Percentiles rank a stretch among this genome's conserved stretches.
phyloP scores from a whole-genome alignment of 139 green algal species.

The Ettlia oleoabundans region DNA sequence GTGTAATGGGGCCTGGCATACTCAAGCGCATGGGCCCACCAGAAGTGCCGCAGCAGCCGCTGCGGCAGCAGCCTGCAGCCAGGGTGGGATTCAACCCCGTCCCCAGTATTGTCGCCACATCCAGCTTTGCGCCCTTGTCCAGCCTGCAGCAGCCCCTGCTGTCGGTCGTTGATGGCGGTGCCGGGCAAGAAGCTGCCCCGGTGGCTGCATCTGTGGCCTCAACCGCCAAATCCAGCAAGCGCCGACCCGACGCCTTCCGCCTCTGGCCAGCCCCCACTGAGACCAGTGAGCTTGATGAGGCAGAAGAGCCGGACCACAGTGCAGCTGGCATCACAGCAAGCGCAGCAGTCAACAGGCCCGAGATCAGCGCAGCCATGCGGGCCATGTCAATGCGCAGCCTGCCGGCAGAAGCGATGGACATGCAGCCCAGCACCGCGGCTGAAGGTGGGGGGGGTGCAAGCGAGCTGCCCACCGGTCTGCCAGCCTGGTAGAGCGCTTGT shows the following conservation, averaged over 20 bases:
- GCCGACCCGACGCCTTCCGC: conserved; percentile 15
- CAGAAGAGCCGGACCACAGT: not conserved
- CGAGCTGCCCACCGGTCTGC: not conserved
- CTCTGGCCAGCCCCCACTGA: not conserved
- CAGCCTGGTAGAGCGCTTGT: not conserved
- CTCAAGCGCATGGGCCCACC: conserved; percentile 2
- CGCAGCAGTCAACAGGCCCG: not conserved
- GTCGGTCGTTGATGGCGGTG: not conserved
- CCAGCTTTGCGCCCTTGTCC: not conserved
- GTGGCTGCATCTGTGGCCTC: not conserved
- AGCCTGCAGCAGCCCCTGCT: not conserved
- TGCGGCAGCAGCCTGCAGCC: not conserved
- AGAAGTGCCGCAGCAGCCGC: not conserved
- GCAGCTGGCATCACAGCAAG: not conserved
- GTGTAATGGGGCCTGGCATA: not conserved
- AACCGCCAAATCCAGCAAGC: not conserved
- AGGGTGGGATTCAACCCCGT: not conserved
- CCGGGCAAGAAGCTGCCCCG: not conserved
- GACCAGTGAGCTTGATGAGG: no score
- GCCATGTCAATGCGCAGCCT: not conserved
- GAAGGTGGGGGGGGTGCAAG: conserved; percentile 1
- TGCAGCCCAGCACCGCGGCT: not conserved
- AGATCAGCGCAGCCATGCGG: not conserved
- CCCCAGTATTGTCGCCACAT: no score
- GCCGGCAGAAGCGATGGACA: not conserved